Percentiles rank a stretch among this genome's conserved stretches.
These are phyloP conservation scores for Sugiyamaella pinicola DNA, from an alignment of 1,139 yeast species.

Conservation along the genomic window DNA sequence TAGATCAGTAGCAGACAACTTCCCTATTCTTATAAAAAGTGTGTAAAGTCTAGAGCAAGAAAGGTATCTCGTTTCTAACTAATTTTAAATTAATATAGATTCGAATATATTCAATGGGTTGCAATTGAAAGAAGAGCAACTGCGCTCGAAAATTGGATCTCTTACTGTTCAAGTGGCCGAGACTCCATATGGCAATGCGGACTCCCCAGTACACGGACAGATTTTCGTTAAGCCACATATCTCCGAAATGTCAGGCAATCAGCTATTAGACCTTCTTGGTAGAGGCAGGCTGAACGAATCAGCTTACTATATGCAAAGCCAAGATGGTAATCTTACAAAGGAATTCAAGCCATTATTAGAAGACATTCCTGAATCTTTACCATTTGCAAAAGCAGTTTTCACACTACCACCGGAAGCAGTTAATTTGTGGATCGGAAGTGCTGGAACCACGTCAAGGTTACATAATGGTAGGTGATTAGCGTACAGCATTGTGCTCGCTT, in stretches of 20 bases:
- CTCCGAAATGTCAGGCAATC: slow-evolving; percentile 32
- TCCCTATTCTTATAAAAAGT: slow-evolving; percentile 31
- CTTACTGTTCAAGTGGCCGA: slow-evolving; percentile 39
- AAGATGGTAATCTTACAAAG: slow-evolving; percentile 41
- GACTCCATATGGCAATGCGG: slow-evolving; percentile 47
- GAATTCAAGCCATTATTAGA: slow-evolving; percentile 34
- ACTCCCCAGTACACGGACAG: slow-evolving; percentile 40
- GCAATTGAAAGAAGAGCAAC: slow-evolving; percentile 20
- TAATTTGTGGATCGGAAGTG: slow-evolving; percentile 46
- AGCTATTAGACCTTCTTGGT: slow-evolving; percentile 33
- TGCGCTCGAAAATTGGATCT: slow-evolving; percentile 26
- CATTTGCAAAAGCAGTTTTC: slow-evolving; percentile 37
- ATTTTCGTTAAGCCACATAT: slow-evolving; percentile 42
- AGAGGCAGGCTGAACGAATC: slow-evolving; percentile 6
- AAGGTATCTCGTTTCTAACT: slow-evolving; percentile 19
- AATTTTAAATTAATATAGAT: slow-evolving; percentile 1
- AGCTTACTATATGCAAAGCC: slow-evolving; percentile 45
- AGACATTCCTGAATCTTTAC: slow-evolving; percentile 31
- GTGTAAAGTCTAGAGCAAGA: neutral
- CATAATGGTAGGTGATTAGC: slow-evolving; percentile 37
- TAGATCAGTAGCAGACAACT: slow-evolving; percentile 28
- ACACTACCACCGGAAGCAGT: slow-evolving; percentile 42
- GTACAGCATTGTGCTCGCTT: neutral
- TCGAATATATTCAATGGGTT: slow-evolving; percentile 23
- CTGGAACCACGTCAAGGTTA: slow-evolving; percentile 42